Evolutionary conservation across 2,329 filamentous ascomycete species (phyloP).

Genomic region (Penicillium sp.): DNA sequence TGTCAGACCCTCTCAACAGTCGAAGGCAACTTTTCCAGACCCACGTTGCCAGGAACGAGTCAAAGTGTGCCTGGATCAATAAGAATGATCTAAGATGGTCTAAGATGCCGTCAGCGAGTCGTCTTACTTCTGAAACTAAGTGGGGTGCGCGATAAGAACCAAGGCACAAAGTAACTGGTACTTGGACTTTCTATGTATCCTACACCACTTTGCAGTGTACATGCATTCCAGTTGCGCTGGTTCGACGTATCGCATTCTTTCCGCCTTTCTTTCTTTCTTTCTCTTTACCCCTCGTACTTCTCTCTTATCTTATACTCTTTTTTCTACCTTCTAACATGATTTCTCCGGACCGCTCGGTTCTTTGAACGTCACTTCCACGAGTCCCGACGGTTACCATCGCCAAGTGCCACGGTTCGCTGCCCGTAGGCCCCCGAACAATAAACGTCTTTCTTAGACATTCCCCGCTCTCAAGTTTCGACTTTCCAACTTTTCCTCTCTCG

Average conservation of each 20-base stretch:
- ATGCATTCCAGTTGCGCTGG: slow-evolving; percentile 4
- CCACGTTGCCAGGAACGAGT: background rate
- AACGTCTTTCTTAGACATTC: background rate
- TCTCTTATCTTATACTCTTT: slow-evolving; percentile 1
- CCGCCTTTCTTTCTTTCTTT: background rate
- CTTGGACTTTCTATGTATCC: background rate
- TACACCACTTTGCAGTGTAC: background rate
- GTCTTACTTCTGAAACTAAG: slow-evolving; percentile 3
- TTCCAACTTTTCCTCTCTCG: background rate
- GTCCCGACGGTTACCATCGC: slow-evolving; percentile 10
- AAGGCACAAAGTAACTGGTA: background rate
- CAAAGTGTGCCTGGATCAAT: background rate
- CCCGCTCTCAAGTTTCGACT: background rate
- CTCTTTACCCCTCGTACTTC: background rate
- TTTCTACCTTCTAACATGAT: background rate
- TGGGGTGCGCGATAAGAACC: background rate
- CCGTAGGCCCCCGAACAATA: slow-evolving; percentile 13
- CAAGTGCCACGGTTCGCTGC: slow-evolving; percentile 18
- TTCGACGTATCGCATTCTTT: background rate
- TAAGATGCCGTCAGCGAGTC: slow-evolving; percentile 13
- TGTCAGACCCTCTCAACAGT: too few species aligned
- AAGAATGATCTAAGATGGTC: background rate
- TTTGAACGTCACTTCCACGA: slow-evolving; percentile 6
- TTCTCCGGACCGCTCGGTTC: slow-evolving; percentile 3
- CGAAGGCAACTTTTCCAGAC: too few species aligned